Percentiles rank a stretch among this genome's conserved stretches.
Conservation (phyloP, 116 monocot species). For the Zostera marina region DNA sequence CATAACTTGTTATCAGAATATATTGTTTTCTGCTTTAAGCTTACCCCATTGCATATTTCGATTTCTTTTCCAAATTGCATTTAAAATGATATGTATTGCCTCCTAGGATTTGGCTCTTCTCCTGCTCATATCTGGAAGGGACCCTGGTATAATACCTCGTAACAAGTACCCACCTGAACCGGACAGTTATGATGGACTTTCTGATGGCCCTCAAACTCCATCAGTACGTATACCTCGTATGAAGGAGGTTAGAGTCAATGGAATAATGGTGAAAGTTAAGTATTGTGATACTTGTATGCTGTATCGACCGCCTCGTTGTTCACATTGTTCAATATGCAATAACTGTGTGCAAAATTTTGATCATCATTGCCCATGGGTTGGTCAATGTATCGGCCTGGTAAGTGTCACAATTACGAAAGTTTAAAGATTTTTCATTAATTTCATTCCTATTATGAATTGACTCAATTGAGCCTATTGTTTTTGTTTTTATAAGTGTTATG, state of each 20-base stretch:
- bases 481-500: no score
- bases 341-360: conserved; percentile 78
- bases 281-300: conserved; percentile 91
- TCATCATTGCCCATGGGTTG: conserved; percentile 89
- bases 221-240: conserved; percentile 40
- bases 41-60: no score
- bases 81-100: not conserved
- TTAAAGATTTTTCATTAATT: not conserved
- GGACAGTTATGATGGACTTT: conserved; percentile 28
- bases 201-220: conserved; percentile 42
- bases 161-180: conserved; percentile 58
- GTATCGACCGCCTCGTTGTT: conserved; percentile 79
- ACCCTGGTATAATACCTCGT: conserved; percentile 79
- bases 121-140: conserved; percentile 61
- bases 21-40: not conserved
- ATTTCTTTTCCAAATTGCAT: not conserved
- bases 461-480: no score
- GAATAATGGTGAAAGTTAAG: conserved; percentile 62
- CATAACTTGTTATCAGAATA: no score
- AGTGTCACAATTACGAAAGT: not conserved
- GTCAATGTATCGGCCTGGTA: conserved; percentile 84
- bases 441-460: not conserved
- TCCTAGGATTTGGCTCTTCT: conserved; percentile 61
- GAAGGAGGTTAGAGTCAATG: conserved; percentile 57
- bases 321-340: conserved; percentile 85